Percentiles rank a stretch among this genome's conserved stretches.
These are phyloP conservation scores for Ceratobasidium sp. DNA, from an alignment of 1,284 basidiomycete genomes.

Conservation along the genomic window DNA sequence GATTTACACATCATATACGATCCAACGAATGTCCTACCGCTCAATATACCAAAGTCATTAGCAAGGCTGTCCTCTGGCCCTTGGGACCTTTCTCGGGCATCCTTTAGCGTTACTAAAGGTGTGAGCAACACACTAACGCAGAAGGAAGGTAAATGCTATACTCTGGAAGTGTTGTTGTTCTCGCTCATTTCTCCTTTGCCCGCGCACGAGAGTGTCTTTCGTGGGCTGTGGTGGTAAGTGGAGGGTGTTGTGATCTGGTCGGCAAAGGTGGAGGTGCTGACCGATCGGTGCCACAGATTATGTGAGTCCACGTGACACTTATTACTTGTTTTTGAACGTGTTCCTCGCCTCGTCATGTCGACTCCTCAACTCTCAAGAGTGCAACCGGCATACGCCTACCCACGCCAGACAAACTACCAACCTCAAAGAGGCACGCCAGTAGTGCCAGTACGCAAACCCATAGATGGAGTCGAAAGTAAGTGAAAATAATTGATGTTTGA, in stretches of 20 bases:
- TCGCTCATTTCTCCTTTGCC: neutral
- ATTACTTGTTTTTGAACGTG: neutral
- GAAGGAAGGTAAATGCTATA: constrained; percentile 31
- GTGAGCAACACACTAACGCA: neutral
- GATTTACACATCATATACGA: neutral
- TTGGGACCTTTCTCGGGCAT: neutral
- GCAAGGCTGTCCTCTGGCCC: neutral
- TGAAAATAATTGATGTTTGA: neutral
- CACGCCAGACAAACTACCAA: constrained; percentile 23
- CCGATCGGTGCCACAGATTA: constrained; percentile 14
- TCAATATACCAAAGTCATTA: constrained; percentile 22
- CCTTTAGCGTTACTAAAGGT: neutral
- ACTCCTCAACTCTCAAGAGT: constrained; percentile 32
- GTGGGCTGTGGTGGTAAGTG: constrained; percentile 5
- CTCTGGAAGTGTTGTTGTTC: constrained; percentile 2
- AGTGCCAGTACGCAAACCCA: neutral
- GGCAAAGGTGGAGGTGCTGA: constrained; percentile 37
- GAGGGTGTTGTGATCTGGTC: neutral
- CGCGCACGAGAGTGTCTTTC: neutral
- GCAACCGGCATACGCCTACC: constrained; percentile 13
- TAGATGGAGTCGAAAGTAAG: constrained; percentile 27
- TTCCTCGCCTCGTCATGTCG: constrained; percentile 16
- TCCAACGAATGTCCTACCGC: neutral
- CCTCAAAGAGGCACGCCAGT: constrained; percentile 19
- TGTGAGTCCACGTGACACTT: neutral